Conservation (phyloP, 1,284 basidiomycete species). For the Apiotrichum akiyoshidainum region DNA sequence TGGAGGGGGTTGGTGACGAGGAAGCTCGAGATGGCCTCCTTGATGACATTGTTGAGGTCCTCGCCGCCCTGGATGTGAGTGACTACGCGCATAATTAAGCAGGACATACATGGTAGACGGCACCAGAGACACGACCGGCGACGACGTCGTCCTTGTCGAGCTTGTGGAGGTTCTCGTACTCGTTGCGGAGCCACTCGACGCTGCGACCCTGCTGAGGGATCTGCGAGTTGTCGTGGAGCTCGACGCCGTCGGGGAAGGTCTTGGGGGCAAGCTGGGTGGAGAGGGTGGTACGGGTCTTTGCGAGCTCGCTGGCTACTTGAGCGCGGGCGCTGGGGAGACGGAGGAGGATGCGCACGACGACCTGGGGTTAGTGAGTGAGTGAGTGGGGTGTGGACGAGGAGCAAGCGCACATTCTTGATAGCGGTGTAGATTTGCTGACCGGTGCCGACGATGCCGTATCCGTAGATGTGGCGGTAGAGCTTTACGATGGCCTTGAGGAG, state of each 20-base stretch:
- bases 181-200: slow-evolving; percentile 70
- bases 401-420: slow-evolving; percentile 30
- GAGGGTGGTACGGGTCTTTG: slow-evolving; percentile 63
- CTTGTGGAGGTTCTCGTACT: slow-evolving; percentile 77
- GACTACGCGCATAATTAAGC: too few species aligned
- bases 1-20: slow-evolving; percentile 77
- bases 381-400: background rate
- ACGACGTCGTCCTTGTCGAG: slow-evolving; percentile 57
- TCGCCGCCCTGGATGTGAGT: slow-evolving; percentile 67
- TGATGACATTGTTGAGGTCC: slow-evolving; percentile 61
- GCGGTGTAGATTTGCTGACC: slow-evolving; percentile 27
- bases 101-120: slow-evolving; percentile 68
- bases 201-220: slow-evolving; percentile 68
- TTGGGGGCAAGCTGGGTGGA: slow-evolving; percentile 60
- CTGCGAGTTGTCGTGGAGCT: slow-evolving; percentile 54
- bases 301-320: slow-evolving; percentile 69
- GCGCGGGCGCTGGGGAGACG: slow-evolving; percentile 64
- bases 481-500: slow-evolving; percentile 25
- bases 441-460: slow-evolving; percentile 59
- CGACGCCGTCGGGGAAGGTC: slow-evolving; percentile 57
- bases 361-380: slow-evolving; percentile 48
- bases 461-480: slow-evolving; percentile 64
- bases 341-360: slow-evolving; percentile 62
- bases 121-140: slow-evolving; percentile 75
- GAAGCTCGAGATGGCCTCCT: slow-evolving; percentile 50